phyloP scores from a whole-genome alignment of 768 basidiomycete genomes.

The Leccinum aurantiacum region DNA sequence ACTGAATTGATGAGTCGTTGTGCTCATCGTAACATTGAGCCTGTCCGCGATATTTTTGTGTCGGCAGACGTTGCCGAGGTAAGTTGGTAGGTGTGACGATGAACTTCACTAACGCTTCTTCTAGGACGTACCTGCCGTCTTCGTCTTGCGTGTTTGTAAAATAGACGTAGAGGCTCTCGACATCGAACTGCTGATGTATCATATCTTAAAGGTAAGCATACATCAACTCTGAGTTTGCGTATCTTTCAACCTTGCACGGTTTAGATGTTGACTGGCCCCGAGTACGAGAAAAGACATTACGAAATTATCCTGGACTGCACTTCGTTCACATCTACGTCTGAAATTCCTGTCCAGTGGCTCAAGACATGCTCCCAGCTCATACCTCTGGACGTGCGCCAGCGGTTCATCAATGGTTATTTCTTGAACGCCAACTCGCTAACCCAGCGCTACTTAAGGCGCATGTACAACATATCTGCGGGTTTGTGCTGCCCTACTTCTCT shows the following conservation, averaged over 20 bases:
- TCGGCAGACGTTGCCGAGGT: conserved; percentile 51
- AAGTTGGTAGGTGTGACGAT: conserved; percentile 11
- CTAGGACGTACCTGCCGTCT: conserved; percentile 48
- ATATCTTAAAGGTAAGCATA: conserved; percentile 66
- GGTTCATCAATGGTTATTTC: conserved; percentile 63
- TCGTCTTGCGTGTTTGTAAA: conserved; percentile 63
- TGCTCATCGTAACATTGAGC: conserved; percentile 55
- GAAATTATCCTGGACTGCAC: conserved; percentile 85
- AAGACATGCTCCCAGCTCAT: conserved; percentile 76
- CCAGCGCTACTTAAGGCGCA: conserved; percentile 69
- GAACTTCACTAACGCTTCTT: conserved; percentile 1
- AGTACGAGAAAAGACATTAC: conserved; percentile 50
- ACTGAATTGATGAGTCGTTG: conserved; percentile 66
- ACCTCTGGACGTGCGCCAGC: conserved; percentile 63
- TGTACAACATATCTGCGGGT: conserved; percentile 70
- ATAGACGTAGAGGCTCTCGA: conserved; percentile 81
- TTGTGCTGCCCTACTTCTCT: conserved; percentile 10
- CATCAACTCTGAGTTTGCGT: neutral
- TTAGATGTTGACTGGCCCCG: conserved; percentile 53
- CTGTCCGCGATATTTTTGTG: conserved; percentile 67
- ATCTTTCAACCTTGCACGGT: conserved; percentile 1
- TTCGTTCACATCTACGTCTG: conserved; percentile 68
- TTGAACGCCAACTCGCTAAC: conserved; percentile 72
- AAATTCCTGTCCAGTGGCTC: conserved; percentile 79
- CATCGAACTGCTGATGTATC: conserved; percentile 73